These are phyloP conservation scores for Pulveroboletus sp. DNA, from an alignment of 768 basidiomycete genomes.

Conservation along the genomic window DNA sequence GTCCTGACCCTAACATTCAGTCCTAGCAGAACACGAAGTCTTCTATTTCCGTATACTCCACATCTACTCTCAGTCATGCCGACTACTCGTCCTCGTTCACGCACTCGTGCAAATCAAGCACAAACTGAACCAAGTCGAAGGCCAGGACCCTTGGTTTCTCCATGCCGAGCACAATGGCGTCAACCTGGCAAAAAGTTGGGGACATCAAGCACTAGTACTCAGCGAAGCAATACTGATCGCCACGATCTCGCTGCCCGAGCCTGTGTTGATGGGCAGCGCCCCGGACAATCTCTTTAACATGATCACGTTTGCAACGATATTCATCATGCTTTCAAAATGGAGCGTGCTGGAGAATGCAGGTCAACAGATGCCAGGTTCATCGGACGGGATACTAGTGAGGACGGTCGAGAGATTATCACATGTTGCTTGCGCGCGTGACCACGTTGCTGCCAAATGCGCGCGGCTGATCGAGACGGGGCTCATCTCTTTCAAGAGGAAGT, in stretches of 20 bases:
- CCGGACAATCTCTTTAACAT: slow-evolving; percentile 42
- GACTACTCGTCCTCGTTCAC: slow-evolving; percentile 37
- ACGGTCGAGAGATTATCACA: slow-evolving; percentile 34
- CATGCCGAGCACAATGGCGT: slow-evolving; percentile 32
- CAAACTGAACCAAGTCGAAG: slow-evolving; percentile 16
- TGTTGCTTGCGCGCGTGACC: slow-evolving; percentile 38
- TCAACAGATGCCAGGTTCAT: slow-evolving; percentile 36
- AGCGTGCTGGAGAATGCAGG: slow-evolving; percentile 34
- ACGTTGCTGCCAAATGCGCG: slow-evolving; percentile 41
- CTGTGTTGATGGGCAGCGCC: slow-evolving; percentile 36
- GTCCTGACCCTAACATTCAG: slow-evolving; percentile 31
- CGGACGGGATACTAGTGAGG: slow-evolving; percentile 35
- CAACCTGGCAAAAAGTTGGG: slow-evolving; percentile 35
- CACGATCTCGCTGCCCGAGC: slow-evolving; percentile 33
- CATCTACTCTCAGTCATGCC: slow-evolving; percentile 40
- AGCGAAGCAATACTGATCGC: slow-evolving; percentile 38
- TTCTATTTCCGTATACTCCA: slow-evolving; percentile 43
- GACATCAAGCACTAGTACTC: slow-evolving; percentile 35
- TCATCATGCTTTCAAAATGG: slow-evolving; percentile 43
- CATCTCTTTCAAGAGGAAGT: slow-evolving; percentile 28
- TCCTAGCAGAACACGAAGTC: slow-evolving; percentile 39
- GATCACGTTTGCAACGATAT: slow-evolving; percentile 43
- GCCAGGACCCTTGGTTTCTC: slow-evolving; percentile 30
- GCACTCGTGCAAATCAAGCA: slow-evolving; percentile 29
- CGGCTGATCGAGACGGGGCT: slow-evolving; percentile 37